Base-by-base conservation (phyloP, 805 yeast species). In the Wickerhamia fluorescens region DNA sequence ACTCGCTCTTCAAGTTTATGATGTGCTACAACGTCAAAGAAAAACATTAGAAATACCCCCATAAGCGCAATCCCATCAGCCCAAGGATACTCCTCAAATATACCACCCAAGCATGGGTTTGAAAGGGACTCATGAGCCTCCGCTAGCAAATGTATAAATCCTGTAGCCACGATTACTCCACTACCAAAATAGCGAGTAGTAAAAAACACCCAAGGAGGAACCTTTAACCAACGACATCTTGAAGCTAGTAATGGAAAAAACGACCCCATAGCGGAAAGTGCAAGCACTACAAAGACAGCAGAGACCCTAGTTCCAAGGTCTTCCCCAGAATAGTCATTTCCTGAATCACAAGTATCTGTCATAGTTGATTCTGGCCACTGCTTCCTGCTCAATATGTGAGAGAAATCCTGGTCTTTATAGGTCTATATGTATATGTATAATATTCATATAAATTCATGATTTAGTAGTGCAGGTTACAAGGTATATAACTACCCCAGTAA, bases 141-240 rank as follows among this genome's bases (percentile, higher is more conserved):
- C 2, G 59, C 60, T 24, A 57, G 37, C 20, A 57, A 41, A 29
- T 57, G 63, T 20, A 57, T 49, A 28, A 50, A 57, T 10, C 57
- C 62, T 6, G 63, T 57, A 7, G 60, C 59, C 4, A 56, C 42
- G 29, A 57, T 56, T 16, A 57, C 61, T 2, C 63, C 63, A 19
- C 53, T 47, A 7, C 63, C 63, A 21, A 57, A 36, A 39, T 50
- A 53, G 26, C 49, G 35, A 17, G 53, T 42, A 23, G 49, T 35
- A 24, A 54, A 55, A 27, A 55, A 49, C n/a, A 44, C 34, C 41
- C 47, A 42, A 4, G 31, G 14, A 1, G 61, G 61, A 8, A 55
- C 28, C 10, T 36, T 34, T n/a, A 55, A 35, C 19, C 30, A 38
- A 13, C 37, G 42, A 27, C 35, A 40, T 23, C 37, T 37, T 22